Conservation (phyloP, 73 alveolate genomes). For the Durusdinium trenchii region DNA sequence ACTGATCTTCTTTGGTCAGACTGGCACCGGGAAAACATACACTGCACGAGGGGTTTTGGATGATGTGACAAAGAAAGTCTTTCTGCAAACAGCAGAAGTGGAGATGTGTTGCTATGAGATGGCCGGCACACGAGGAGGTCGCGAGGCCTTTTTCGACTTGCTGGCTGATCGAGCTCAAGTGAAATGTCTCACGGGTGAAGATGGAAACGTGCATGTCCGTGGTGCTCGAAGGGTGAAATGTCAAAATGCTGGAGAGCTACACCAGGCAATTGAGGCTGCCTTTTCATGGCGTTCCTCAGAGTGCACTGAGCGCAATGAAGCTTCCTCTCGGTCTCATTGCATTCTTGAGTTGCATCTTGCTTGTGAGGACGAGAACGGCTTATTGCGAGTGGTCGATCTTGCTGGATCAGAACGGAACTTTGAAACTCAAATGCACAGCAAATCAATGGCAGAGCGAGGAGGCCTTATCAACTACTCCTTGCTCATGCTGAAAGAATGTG, state of each 20-base stretch:
- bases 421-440: constrained; percentile 92
- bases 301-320: constrained; percentile 87
- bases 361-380: not conserved
- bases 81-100: no score
- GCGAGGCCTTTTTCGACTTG: constrained; percentile 77
- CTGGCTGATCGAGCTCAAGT: constrained; percentile 66
- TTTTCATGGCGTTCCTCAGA: constrained; percentile 56
- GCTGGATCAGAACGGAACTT: constrained; percentile 90
- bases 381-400: constrained; percentile 75
- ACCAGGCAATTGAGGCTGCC: constrained; percentile 36
- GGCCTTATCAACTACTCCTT: constrained; percentile 90
- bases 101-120: constrained; percentile 86
- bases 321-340: constrained; percentile 92
- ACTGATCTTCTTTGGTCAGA: constrained; percentile 85
- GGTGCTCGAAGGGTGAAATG: constrained; percentile 52
- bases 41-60: constrained; percentile 74
- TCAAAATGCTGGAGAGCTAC: not conserved
- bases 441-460: constrained; percentile 92
- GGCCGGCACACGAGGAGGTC: constrained; percentile 92
- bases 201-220: constrained; percentile 89
- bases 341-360: constrained; percentile 64
- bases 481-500: constrained; percentile 86
- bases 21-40: constrained; percentile 94
- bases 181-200: constrained; percentile 89
- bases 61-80: no score